Conservation (phyloP, 495 filamentous ascomycete species). For the Penicillium simplicissimum region DNA sequence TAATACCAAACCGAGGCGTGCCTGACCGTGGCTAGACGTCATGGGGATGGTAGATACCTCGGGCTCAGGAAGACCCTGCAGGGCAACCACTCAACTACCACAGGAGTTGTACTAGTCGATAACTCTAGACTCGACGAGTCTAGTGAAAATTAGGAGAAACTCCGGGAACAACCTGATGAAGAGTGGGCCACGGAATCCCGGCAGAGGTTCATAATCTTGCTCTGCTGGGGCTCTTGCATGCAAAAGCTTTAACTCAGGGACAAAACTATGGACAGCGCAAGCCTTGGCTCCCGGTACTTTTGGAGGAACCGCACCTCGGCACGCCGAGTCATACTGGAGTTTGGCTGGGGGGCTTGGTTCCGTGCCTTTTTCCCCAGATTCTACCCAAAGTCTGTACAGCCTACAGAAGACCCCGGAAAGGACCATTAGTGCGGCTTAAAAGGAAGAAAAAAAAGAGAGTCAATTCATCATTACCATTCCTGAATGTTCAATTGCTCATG, state of each 20-base stretch:
- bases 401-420: not conserved
- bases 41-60: constrained; percentile 5
- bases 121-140: not conserved
- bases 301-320: constrained; percentile 11
- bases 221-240: not conserved
- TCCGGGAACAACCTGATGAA: constrained; percentile 12
- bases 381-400: not conserved
- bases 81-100: constrained; percentile 1
- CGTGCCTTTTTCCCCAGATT: constrained; percentile 5
- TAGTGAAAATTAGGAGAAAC: not conserved
- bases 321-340: not conserved
- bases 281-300: not conserved
- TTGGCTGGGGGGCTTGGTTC: not conserved
- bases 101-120: not conserved
- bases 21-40: constrained; percentile 14
- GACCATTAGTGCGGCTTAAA: not conserved
- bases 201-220: not conserved
- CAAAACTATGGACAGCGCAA: not conserved
- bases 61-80: constrained; percentile 14
- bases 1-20: constrained; percentile 13
- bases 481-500: not conserved
- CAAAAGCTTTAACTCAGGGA: constrained; percentile 3
- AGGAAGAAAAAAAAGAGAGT: no score
- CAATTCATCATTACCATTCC: not conserved
- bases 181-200: constrained; percentile 17